Conservation (phyloP, 1,284 basidiomycete species). For the Heliocybe sulcata region DNA sequence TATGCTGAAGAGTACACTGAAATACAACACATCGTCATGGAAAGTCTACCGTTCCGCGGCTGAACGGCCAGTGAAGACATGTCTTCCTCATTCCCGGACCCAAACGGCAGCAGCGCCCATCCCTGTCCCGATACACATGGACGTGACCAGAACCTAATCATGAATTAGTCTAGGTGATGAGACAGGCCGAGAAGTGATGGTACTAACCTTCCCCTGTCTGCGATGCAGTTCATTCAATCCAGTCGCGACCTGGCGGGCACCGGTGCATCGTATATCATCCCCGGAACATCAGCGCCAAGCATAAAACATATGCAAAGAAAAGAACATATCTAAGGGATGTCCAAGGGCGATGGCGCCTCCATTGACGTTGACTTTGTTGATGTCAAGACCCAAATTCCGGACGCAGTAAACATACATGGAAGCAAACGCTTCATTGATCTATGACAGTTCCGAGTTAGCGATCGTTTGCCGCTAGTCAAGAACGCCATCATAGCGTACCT, state of each 20-base stretch:
- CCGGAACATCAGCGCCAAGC: neutral
- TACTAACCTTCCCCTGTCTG: constrained; percentile 65
- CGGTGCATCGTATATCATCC: constrained; percentile 65
- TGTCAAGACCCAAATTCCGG: constrained; percentile 64
- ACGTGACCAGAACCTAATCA: constrained; percentile 62
- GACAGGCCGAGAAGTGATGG: neutral
- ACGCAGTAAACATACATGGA: constrained; percentile 84
- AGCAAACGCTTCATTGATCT: constrained; percentile 93
- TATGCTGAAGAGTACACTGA: no score
- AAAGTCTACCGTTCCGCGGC: neutral
- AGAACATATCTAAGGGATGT: constrained; percentile 74
- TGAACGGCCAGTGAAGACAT: neutral
- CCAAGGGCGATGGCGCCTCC: constrained; percentile 89
- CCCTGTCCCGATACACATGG: constrained; percentile 86
- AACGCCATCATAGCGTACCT: constrained; percentile 37
- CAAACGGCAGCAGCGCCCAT: constrained; percentile 84
- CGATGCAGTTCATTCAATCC: constrained; percentile 79
- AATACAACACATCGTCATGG: neutral
- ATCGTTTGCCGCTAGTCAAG: neutral
- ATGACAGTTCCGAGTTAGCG: constrained; percentile 1
- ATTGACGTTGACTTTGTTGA: constrained; percentile 79
- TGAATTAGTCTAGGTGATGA: neutral
- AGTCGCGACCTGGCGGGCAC: constrained; percentile 83
- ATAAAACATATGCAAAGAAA: constrained; percentile 4
- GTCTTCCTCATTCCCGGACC: constrained; percentile 19